Evolutionary conservation across 2,329 filamentous ascomycete species (phyloP), one percentile per base, ranked within the genome.

Genomic region (Aspergillus novofumigatus): DNA sequence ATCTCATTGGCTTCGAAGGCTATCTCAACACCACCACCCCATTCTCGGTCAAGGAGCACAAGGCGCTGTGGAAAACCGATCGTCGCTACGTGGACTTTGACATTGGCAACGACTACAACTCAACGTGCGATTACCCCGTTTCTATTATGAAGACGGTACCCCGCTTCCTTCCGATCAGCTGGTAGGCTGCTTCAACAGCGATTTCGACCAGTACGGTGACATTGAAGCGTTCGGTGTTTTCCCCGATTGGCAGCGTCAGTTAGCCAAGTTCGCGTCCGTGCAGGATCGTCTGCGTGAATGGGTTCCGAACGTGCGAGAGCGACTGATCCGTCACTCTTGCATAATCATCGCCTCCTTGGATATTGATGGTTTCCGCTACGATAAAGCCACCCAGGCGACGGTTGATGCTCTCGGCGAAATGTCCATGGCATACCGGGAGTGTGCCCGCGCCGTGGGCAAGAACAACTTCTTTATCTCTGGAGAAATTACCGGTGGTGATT

Each of bases 241-340:
- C 57, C 80, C 83, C 0, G 83, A 86, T 65, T 87, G 82, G 80
- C 74, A 85, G 63, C 81, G 83, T 66, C 83, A 87, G 67, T 75
- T 87, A 42, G 80, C 83, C 23, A 87, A 87, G 61, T 88, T 87
- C 70, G 83, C 84, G 45, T 84, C 81, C 47, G 85, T 87, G 0
- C 85, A 88, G 70, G 85, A 88, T 70, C 83, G 85, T 64, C 75
- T 88, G 3, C 79, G 85, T 48, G 84, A 86, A 61, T 88, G 85
- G 85, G 65, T 78, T 17, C 80, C 82, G 2, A 78, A 79, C 8
- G 84, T 86, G 0, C 73, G 80, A 29, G 76, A 80, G 50, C 83
- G 83, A 61, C 74, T 87, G 58, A 79, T 82, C 61, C 80, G 81
- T 49, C 84, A 86, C 64, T 85, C 83, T 1, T 87, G 85, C 69